Conservation (phyloP, 192 early-diverging fungal species). For the Physocladia obscura region DNA sequence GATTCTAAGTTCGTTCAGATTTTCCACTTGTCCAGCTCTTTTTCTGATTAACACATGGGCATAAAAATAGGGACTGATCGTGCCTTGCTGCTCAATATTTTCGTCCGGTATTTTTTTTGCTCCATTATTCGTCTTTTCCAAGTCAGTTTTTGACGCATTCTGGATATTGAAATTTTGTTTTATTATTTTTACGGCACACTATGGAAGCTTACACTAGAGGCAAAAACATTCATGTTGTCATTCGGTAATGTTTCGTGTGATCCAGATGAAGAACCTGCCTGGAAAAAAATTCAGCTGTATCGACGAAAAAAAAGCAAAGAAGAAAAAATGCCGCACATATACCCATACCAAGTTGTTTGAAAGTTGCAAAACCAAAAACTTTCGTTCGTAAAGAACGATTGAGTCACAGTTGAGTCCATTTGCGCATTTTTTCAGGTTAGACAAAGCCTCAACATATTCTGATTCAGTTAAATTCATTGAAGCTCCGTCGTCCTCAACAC, state of each 20-base stretch:
- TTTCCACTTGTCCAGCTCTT: slow-evolving; percentile 70
- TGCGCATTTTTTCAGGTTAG: slow-evolving; percentile 32
- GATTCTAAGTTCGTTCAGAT: slow-evolving; percentile 81
- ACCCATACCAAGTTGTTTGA: slow-evolving; percentile 19
- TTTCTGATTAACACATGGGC: slow-evolving; percentile 70
- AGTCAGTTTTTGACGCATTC: no score
- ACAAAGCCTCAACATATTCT: slow-evolving; percentile 35
- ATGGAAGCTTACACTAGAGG: no score
- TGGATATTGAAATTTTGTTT: no score
- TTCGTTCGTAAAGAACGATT: slow-evolving; percentile 37
- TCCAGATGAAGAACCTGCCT: no score
- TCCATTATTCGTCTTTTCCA: no score
- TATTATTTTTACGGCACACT: no score
- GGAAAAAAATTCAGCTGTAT: no score
- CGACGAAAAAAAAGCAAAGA: neutral
- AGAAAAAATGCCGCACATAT: neutral
- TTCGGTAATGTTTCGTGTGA: no score
- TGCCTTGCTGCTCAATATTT: no score
- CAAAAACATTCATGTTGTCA: no score
- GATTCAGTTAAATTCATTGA: slow-evolving; percentile 61
- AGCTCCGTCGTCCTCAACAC: slow-evolving; percentile 71
- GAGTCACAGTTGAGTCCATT: slow-evolving; percentile 40
- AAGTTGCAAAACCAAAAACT: slow-evolving; percentile 4
- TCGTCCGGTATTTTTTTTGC: no score
- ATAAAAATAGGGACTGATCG: slow-evolving; percentile 9